phyloP scores from a whole-genome alignment of 1,284 basidiomycete genomes.

The Cutaneotrichosporon cyanovorans region DNA sequence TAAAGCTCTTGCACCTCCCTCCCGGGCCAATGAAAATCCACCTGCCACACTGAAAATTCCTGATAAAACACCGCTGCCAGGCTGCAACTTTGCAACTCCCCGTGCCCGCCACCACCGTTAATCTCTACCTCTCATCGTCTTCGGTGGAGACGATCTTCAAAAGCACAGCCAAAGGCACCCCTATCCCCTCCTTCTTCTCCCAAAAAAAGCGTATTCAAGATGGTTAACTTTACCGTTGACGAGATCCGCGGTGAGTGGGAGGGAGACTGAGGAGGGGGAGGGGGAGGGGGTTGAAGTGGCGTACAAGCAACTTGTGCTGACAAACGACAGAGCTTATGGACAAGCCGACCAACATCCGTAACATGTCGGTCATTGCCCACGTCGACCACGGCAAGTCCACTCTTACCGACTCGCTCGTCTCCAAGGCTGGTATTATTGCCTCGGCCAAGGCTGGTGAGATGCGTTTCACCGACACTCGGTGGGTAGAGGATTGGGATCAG shows the following conservation, averaged over 20 bases:
- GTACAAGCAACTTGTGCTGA: no score
- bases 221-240: slow-evolving; percentile 49
- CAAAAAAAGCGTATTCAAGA: no score
- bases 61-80: no score
- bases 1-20: no score
- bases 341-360: slow-evolving; percentile 52
- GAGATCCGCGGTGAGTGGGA: slow-evolving; percentile 65
- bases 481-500: slow-evolving; percentile 9
- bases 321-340: slow-evolving; percentile 10
- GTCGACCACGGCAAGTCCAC: slow-evolving; percentile 99
- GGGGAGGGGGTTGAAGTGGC: no score
- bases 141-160: not conserved
- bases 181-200: no score
- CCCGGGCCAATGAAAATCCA: no score
- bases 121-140: not conserved
- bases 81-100: no score
- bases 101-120: no score
- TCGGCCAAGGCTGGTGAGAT: slow-evolving; percentile 89
- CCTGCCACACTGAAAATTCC: no score
- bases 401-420: slow-evolving; percentile 96
- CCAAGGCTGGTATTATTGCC: slow-evolving; percentile 99
- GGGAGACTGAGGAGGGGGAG: no score
- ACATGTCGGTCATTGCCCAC: slow-evolving; percentile 98
- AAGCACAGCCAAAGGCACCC: no score
- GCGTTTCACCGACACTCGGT: slow-evolving; percentile 90